phyloP scores from a whole-genome alignment of 768 basidiomycete genomes.

The Tricholoma furcatifolium region DNA sequence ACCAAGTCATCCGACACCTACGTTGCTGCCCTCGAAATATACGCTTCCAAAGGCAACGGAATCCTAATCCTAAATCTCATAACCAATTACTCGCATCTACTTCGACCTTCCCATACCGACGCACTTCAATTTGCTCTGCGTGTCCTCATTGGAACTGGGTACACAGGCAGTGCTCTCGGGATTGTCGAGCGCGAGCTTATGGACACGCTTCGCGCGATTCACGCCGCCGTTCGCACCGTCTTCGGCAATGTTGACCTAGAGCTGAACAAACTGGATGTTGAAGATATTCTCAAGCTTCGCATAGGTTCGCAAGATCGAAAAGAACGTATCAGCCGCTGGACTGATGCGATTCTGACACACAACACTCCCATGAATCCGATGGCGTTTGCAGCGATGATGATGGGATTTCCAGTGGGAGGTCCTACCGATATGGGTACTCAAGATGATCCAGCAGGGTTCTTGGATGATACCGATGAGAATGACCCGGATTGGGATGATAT shows the following conservation, averaged over 20 bases:
- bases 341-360: slow-evolving; percentile 44
- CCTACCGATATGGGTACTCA: slow-evolving; percentile 35
- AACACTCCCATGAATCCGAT: slow-evolving; percentile 43
- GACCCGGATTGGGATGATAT: slow-evolving; percentile 62
- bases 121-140: slow-evolving; percentile 45
- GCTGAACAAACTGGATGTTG: slow-evolving; percentile 37
- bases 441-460: slow-evolving; percentile 49
- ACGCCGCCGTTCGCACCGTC: slow-evolving; percentile 37
- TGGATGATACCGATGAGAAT: slow-evolving; percentile 51
- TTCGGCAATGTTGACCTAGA: slow-evolving; percentile 50
- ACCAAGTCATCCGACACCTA: slow-evolving; percentile 50
- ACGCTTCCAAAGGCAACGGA: slow-evolving; percentile 34
- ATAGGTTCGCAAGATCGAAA: slow-evolving; percentile 36
- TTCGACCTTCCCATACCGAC: slow-evolving; percentile 57
- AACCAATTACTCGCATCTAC: slow-evolving; percentile 45
- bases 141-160: slow-evolving; percentile 29
- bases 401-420: slow-evolving; percentile 31
- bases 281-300: slow-evolving; percentile 44
- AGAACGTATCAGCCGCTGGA: slow-evolving; percentile 51
- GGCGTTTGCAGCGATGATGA: slow-evolving; percentile 65
- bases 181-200: slow-evolving; percentile 54
- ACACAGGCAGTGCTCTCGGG: slow-evolving; percentile 32
- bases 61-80: slow-evolving; percentile 41
- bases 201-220: slow-evolving; percentile 43
- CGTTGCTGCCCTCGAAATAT: slow-evolving; percentile 54